phyloP scores from a whole-genome alignment of 179 eudicot genomes.

The Beta lomatogona region DNA sequence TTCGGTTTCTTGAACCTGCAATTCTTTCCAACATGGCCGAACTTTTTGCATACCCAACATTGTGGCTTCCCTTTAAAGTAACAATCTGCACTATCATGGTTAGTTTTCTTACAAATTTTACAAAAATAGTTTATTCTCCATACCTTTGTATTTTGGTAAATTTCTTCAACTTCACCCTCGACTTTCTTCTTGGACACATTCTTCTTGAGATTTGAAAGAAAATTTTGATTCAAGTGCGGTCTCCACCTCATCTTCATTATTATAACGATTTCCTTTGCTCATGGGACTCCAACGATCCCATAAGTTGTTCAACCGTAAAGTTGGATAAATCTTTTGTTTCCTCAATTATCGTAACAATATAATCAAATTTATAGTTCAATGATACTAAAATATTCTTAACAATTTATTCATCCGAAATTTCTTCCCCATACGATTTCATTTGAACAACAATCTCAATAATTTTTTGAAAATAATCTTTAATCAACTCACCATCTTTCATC shows the following conservation, averaged over 20 bases:
- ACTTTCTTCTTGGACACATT: neutral
- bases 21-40: too few relatives aligned
- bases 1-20: too few relatives aligned
- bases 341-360: too few relatives aligned
- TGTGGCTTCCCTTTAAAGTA: too few relatives aligned
- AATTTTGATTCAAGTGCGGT: neutral
- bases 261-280: neutral
- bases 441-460: neutral
- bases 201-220: too few relatives aligned
- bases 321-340: too few relatives aligned
- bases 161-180: neutral
- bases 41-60: too few relatives aligned
- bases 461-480: neutral
- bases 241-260: neutral
- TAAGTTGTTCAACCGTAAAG: too few relatives aligned
- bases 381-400: neutral
- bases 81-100: neutral
- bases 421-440: neutral
- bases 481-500: neutral
- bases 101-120: too few relatives aligned
- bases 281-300: neutral
- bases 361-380: neutral
- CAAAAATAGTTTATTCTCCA: neutral
- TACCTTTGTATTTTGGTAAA: neutral
- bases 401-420: neutral